Base-by-base conservation (phyloP, 2,329 filamentous ascomycete genomes). In the Chaetomiaceae sp. region DNA sequence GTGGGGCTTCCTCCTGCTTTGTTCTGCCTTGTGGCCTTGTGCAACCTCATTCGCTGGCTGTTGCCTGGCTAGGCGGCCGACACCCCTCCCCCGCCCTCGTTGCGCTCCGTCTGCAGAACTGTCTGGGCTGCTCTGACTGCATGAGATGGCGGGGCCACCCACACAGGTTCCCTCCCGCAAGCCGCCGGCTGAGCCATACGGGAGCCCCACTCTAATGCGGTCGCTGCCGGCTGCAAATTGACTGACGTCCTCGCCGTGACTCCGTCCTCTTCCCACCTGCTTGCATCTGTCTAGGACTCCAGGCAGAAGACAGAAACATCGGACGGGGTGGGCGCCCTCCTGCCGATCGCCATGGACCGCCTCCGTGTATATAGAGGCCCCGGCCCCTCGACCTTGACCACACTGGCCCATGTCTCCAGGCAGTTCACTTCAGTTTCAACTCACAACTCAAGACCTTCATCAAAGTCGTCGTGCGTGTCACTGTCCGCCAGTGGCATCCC, bases 11-110 rank as follows among this genome's bases (percentile, higher is more conserved):
- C n/a, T 36, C 38, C n/a, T 18, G 27, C 11, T 20, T 41, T 18
- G 16, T 46, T 33, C 50, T 58, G 55, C 58, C 50, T 56, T 27
- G 47, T 52, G 40, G 29, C n/a, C 33, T 51, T 53, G 52, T 46
- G 57, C 34, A 10, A 33, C 48, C 48, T 40, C 8, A 54, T 57
- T 57, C 40, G 54, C 36, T 47, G 40, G 38, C 44, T 46, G 54
- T 33, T 58, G 56, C 56, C 56, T 58, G 38, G 47, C 32, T 18
- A 44, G 40, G 21, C 38, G 44, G 43, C 43, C 43, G 44, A 10
- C 20, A 30, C 43, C 51, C 51, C 51, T 54, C 49, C 41, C 48
- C 41, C 41, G 33, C 41, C 9, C 14, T 23, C 20, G 8, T 41
- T 29, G 33, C 20, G 36, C 34, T 34, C 32, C 25, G 18, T 32